A percentile compares a stretch with the other conserved stretches of the same genome.
Evolutionary conservation across 345 rosid genomes (phyloP).

Genomic region (Ricinus communis): DNA sequence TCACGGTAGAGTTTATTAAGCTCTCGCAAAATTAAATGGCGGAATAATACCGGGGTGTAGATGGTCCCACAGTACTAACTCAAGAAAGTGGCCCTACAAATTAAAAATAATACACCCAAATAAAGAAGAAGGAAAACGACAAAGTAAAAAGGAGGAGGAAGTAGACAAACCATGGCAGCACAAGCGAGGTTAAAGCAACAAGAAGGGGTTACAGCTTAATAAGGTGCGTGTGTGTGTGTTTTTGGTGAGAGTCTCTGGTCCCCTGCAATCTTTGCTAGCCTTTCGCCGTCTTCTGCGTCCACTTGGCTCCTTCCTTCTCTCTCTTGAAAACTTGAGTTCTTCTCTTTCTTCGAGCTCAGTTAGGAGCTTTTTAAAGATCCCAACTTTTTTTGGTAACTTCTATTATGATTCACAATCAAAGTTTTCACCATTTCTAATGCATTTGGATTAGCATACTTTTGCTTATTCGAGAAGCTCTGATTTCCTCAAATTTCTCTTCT

Average conservation of each 20-base stretch:
- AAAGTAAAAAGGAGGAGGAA: not conserved
- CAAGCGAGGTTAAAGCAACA: not conserved
- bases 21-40: too few species aligned
- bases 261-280: slow-evolving; percentile 21
- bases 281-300: slow-evolving; percentile 31
- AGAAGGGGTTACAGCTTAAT: not conserved
- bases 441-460: slow-evolving; percentile 14
- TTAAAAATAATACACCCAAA: too few species aligned
- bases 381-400: slow-evolving; percentile 14
- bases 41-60: too few species aligned
- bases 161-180: not conserved
- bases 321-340: slow-evolving; percentile 6
- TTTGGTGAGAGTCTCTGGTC: not conserved
- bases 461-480: slow-evolving; percentile 8
- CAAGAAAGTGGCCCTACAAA: not conserved
- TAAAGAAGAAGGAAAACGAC: too few species aligned
- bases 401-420: slow-evolving; percentile 2
- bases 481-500: slow-evolving; percentile 18
- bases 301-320: slow-evolving; percentile 16
- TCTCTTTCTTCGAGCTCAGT: slow-evolving; percentile 21
- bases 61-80: not conserved
- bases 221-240: not conserved
- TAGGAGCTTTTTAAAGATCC: slow-evolving; percentile 1
- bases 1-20: too few species aligned
- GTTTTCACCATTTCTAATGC: slow-evolving; percentile 15